These are phyloP conservation scores for Neostapfia colusana DNA, from an alignment of 176 grass and related monocot genomes.

Conservation along the genomic window DNA sequence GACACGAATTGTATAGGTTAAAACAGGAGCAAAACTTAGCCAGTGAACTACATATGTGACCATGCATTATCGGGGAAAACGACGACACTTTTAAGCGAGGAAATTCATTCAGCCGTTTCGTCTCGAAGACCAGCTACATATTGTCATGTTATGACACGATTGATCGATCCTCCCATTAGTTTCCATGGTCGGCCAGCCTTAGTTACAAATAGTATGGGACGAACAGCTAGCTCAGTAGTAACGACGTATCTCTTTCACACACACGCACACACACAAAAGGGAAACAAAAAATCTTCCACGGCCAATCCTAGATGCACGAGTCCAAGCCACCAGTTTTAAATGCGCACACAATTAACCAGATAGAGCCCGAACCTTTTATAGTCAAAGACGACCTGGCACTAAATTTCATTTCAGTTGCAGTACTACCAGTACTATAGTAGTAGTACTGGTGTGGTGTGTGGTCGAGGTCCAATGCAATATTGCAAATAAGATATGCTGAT, in stretches of 20 bases:
- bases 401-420: neutral
- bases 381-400: neutral
- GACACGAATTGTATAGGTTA: neutral
- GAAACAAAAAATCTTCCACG: neutral
- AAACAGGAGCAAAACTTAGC: neutral
- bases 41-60: neutral
- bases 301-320: neutral
- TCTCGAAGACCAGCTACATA: neutral
- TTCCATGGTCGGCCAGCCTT: neutral
- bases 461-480: neutral
- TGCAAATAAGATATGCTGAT: neutral
- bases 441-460: neutral
- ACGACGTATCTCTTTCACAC: neutral
- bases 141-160: neutral
- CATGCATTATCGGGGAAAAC: neutral
- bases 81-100: neutral
- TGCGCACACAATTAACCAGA: neutral
- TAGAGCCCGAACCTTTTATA: neutral
- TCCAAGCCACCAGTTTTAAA: neutral
- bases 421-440: too few relatives aligned
- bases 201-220: neutral
- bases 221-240: neutral
- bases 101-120: neutral
- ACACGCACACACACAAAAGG: too few relatives aligned
- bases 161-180: neutral